A percentile compares a stretch with the other conserved stretches of the same genome.
phyloP scores from a whole-genome alignment of 805 yeast species.

The Metschnikowia cubensis region DNA sequence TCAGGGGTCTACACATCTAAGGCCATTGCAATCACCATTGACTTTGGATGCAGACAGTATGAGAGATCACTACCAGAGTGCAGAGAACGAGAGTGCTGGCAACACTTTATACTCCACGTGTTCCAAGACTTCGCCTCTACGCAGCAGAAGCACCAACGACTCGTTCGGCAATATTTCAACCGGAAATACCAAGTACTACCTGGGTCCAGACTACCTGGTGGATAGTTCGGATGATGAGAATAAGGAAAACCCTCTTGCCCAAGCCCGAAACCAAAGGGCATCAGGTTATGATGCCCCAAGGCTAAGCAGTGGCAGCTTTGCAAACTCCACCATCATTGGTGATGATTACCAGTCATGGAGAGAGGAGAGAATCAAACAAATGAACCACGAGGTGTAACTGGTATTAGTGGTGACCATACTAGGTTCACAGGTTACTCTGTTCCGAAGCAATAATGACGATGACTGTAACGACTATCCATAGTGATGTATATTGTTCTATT shows the following conservation, averaged over 20 bases:
- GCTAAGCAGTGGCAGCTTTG: conserved; percentile 24
- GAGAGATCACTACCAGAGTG: not conserved
- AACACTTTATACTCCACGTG: conserved; percentile 18
- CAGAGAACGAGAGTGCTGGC: conserved; percentile 6
- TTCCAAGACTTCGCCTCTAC: conserved; percentile 16
- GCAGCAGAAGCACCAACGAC: not conserved
- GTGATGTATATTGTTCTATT: conserved; percentile 1
- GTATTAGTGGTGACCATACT: not conserved
- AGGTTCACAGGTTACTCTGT: no score
- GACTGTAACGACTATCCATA: not conserved
- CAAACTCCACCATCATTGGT: conserved; percentile 37
- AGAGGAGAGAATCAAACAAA: conserved; percentile 29
- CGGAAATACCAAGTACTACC: not conserved
- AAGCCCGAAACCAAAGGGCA: conserved; percentile 6
- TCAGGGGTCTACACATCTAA: conserved; percentile 1
- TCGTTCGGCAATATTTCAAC: not conserved
- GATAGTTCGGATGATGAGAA: conserved; percentile 6
- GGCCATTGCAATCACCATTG: conserved; percentile 10
- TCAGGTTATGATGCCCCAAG: not conserved
- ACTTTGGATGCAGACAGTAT: not conserved
- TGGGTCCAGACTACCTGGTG: not conserved
- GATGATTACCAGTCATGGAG: conserved; percentile 42
- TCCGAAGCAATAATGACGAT: not conserved
- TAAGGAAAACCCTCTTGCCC: conserved; percentile 14
- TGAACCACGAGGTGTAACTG: conserved; percentile 6